Base-by-base conservation (phyloP, 768 basidiomycete species). In the Kockovaella imperatae region DNA sequence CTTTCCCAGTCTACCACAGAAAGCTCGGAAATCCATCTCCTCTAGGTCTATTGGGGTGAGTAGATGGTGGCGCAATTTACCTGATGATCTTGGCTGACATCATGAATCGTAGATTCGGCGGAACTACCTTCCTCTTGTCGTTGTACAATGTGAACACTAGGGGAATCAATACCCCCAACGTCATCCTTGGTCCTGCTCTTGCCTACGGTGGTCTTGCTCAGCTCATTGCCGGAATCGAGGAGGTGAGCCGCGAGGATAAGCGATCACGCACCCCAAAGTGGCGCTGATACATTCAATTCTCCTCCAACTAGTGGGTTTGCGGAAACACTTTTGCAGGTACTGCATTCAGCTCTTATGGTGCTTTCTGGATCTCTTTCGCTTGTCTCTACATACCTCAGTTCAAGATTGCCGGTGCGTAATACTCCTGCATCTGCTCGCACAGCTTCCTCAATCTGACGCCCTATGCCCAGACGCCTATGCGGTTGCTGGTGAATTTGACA, bases 161-260 rank as follows among this genome's bases (percentile, higher is more conserved):
- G 15, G 57, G 45, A 21, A 50, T 64, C 35, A 41, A 47, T 34
- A 42, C 39, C 8, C 67, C 67, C 47, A 68, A 70, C 51, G 64
- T 67, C 24, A 52, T 70, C 29, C 49, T 70, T 21, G 89, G 87
- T 42, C 87, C 91, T 87, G 86, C 87, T 21, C 64, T 86, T 56
- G 84, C 81, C 71, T 79, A 79, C 53, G 89, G 88, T 54, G 89
- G 89, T 51, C 80, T 90, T 26, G 82, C 77, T 11, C 89, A 91
- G 67, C 75, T 91, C 38, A 73, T 90, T 31, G 88, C 87, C 25
- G 89, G 89, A 34, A 87, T 89, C 83, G 57, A 65, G 56, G 72
- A 72, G n/a, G n/a, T n/a, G n/a, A n/a, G n/a, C n/a, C n/a, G n/a
- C n/a, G n/a, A n/a, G n/a, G n/a, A n/a, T n/a, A n/a, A n/a, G n/a